Evolutionary conservation across 495 filamentous ascomycete species (phyloP).

Genomic region (Cercophora newfieldiana): DNA sequence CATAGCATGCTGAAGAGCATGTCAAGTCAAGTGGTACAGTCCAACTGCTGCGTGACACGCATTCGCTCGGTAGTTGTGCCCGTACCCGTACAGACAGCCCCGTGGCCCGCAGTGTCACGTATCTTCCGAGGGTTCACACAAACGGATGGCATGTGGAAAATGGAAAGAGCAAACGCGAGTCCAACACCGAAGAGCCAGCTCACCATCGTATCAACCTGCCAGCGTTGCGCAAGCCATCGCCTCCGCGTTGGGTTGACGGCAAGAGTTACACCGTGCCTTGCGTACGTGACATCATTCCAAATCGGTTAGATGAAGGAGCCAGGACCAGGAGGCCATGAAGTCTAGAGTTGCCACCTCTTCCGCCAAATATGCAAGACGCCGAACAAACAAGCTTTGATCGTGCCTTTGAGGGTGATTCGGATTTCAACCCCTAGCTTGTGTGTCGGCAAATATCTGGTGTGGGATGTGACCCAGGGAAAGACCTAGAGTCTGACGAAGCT

Average conservation of each 20-base stretch:
- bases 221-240: not conserved
- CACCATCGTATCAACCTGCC: not conserved
- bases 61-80: too few species aligned
- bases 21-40: too few species aligned
- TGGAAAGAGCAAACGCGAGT: not conserved
- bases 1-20: too few species aligned
- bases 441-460: not conserved
- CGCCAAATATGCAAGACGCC: not conserved
- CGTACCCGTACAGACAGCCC: too few species aligned
- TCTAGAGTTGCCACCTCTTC: not conserved
- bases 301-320: not conserved
- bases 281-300: not conserved
- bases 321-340: not conserved
- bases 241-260: not conserved
- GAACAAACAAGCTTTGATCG: not conserved
- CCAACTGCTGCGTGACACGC: too few species aligned
- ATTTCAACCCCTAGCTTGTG: not conserved
- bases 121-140: not conserved
- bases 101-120: not conserved
- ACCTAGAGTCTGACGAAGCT: too few species aligned
- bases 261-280: not conserved
- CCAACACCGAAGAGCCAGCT: not conserved
- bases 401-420: not conserved
- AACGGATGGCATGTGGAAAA: not conserved
- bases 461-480: too few species aligned